Base-by-base conservation (phyloP, 2,329 filamentous ascomycete genomes). In the Dactylonectria estremocensis region DNA sequence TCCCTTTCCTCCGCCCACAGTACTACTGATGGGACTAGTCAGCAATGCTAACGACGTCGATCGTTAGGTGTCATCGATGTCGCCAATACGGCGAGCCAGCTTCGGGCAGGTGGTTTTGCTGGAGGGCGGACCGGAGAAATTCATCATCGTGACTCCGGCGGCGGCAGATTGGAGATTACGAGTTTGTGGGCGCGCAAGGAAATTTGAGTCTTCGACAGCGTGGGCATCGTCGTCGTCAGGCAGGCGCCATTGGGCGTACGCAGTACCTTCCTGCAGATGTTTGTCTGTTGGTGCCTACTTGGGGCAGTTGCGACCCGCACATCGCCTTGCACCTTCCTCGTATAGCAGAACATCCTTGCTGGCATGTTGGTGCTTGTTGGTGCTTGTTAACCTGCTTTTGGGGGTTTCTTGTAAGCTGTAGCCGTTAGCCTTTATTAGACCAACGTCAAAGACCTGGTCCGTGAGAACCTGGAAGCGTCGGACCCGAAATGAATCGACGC, bases 51-150 rank as follows among this genome's bases (percentile, higher is more conserved):
- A 64, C 66, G 71, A 61, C 67, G 72, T 63, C 71, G 69, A 75
- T 74, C 72, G 73, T 69, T 49, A 67, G 63, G 58, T 72, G 71
- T 66, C 66, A 66, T 68, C 62, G 65, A 57, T 43, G 65, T 68
- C 58, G 54, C 61, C 46, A n/a, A 58, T 28, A 28, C 24, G 24
- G 24, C 24, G 7, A 43, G 31, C 31, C 53, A 62, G 57, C 46
- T 61, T 54, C 49, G 59, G 61, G 53, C 59, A 28, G 46, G n/a
- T 40, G 48, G 49, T 52, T 53, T 64, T 33, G 63, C 45, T 66
- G 33, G 28, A 46, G 57, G 56, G 33, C 46, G 48, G 35, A 35
- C 43, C 28, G 45, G 59, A 22, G 49, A 49, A 50, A 55, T 61
- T 66, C 45, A 46, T 18, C 62, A 53, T 54, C 33, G 45, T 40